Base-by-base conservation (phyloP, 495 filamentous ascomycete species). In the Penicillium robsamsonii region DNA sequence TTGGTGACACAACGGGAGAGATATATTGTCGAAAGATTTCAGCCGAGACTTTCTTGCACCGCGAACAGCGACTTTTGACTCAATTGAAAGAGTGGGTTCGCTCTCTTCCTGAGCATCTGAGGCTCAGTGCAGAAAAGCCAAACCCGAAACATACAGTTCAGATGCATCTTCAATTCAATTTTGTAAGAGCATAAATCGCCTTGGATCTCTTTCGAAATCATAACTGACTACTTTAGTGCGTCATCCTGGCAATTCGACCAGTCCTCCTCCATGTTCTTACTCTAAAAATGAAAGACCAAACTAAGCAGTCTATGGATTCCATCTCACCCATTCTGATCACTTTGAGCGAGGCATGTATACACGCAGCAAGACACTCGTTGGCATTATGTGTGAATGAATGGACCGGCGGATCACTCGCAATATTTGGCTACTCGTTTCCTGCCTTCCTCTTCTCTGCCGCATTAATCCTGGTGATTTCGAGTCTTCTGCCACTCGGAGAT, bases 141-240 rank as follows among this genome's bases (percentile, higher is more conserved):
- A 70, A 69, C 40, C 55, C 64, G 9, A 75, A 68, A 49, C 62
- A 68, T 20, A 60, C 65, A 3, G 58, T 67, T 15, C 68, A 69
- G 7, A 29, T 72, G 45, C 72, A 75, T 60, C 60, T 75, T 33
- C 63, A 70, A 41, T 75, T 75, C 47, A 75, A 66, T 60, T 73
- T 63, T 58, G 61, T 64, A 42, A 29, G 61, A 54, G 6, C 25
- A 27, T 27, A 27, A 27, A 4, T 27, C 25, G 6, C 25, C 20
- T 22, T n/a, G 8, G 12, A 17, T 3, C 22, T 43, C 18, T 31
- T 46, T 41, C 13, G 12, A 22, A 11, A 15, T 31, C 30, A 33
- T 37, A 45, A 33, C 30, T 41, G 18, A 52, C n/a, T 10, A 27
- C 15, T n/a, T 2, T 17, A 74, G 71, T 74, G 68, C 44, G 66